phyloP scores from a whole-genome alignment of 345 rosid species.

The Bruguiera parviflora region DNA sequence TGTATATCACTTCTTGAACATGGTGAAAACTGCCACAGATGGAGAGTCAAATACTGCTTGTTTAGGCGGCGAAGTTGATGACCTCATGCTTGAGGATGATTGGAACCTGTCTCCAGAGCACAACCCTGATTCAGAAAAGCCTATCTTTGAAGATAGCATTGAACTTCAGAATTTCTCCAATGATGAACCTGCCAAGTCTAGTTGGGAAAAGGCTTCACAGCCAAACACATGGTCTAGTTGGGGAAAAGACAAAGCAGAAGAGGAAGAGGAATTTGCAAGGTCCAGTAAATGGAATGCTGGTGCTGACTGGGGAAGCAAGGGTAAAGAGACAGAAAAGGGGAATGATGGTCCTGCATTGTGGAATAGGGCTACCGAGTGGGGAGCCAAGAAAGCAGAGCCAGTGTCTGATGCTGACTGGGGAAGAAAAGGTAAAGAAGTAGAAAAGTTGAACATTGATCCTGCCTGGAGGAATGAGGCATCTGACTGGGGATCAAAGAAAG shows the following conservation, averaged over 20 bases:
- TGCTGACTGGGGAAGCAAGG: constrained; percentile 28
- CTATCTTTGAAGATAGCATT: constrained; percentile 58
- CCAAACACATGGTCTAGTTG: constrained; percentile 29
- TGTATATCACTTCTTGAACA: constrained; percentile 67
- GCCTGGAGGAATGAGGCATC: not conserved
- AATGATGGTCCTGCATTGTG: not conserved
- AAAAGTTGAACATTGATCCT: too few species aligned
- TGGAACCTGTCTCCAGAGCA: constrained; percentile 75
- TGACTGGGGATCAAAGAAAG: not conserved
- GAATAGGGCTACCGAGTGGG: not conserved
- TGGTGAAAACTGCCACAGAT: constrained; percentile 49
- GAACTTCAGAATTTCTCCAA: constrained; percentile 29
- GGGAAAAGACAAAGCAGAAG: constrained; percentile 22
- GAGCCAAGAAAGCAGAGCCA: not conserved
- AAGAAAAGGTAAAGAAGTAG: not conserved
- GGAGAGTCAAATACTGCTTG: constrained; percentile 46
- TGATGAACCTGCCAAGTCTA: constrained; percentile 3
- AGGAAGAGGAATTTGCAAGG: not conserved
- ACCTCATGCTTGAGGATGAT: constrained; percentile 48
- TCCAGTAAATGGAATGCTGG: constrained; percentile 15
- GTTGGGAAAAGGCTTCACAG: constrained; percentile 1
- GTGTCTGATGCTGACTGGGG: too few species aligned
- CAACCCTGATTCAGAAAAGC: constrained; percentile 46
- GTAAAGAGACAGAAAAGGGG: not conserved
- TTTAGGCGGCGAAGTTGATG: constrained; percentile 73